phyloP scores from a whole-genome alignment of 108 stramenopile genomes.

The Cyclotella kingstonii region DNA sequence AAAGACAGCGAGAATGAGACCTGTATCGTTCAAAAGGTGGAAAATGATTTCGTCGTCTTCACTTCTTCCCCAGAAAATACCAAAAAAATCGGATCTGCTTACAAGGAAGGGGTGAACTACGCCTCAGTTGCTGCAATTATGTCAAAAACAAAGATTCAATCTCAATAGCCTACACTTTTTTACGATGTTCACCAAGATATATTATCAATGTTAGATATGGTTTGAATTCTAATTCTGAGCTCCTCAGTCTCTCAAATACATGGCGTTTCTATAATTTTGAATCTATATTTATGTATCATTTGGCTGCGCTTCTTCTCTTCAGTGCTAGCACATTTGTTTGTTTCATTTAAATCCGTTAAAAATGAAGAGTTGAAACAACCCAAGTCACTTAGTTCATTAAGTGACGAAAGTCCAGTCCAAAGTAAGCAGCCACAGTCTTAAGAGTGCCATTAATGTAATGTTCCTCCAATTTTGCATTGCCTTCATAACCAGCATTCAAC shows the following conservation, averaged over 20 bases:
- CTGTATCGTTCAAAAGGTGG: constrained; percentile 42
- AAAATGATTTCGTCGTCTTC: constrained; percentile 58
- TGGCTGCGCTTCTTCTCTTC: no score
- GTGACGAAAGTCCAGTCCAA: constrained; percentile 57
- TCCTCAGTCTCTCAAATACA: no score
- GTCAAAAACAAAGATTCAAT: constrained; percentile 31
- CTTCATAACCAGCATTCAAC: constrained; percentile 76
- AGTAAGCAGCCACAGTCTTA: constrained; percentile 88
- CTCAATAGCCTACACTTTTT: constrained; percentile 8
- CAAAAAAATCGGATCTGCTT: constrained; percentile 53
- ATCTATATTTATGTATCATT: no score
- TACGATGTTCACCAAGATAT: neutral
- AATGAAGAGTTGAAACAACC: neutral
- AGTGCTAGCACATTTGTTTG: no score
- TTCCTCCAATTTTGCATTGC: constrained; percentile 81
- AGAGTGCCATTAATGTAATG: constrained; percentile 84
- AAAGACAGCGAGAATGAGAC: constrained; percentile 33
- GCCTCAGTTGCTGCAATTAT: constrained; percentile 41
- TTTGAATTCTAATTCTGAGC: no score
- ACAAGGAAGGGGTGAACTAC: constrained; percentile 47
- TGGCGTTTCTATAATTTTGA: no score
- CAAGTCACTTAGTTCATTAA: constrained; percentile 29
- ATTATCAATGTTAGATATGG: no score
- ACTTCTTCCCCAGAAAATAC: constrained; percentile 67
- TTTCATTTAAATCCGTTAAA: neutral